phyloP scores from a whole-genome alignment of 2,329 filamentous ascomycete genomes.

The Diaporthe citrichinensis region DNA sequence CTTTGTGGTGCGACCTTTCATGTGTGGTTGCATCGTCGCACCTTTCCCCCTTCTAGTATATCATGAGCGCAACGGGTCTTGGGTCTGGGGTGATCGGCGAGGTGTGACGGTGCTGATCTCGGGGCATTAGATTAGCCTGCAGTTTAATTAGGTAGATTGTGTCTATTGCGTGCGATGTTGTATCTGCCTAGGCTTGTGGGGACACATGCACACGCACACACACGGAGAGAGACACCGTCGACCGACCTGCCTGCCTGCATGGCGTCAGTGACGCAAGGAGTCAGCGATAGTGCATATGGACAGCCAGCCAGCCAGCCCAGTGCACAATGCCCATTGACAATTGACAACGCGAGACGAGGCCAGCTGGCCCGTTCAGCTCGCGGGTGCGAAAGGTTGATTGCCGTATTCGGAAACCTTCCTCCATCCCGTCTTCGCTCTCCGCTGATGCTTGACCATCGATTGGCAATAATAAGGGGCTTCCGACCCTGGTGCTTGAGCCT shows the following conservation, averaged over 20 bases:
- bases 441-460: background rate
- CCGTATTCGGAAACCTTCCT: slow-evolving; percentile 17
- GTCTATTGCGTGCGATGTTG: background rate
- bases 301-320: too few species aligned
- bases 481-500: background rate
- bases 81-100: background rate
- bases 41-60: background rate
- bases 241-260: background rate
- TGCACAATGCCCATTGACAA: background rate
- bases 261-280: background rate
- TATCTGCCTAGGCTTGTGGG: background rate
- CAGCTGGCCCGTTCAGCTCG: background rate
- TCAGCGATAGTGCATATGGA: background rate
- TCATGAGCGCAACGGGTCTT: slow-evolving; percentile 14
- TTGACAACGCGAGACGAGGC: background rate
- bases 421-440: slow-evolving; percentile 11
- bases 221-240: background rate
- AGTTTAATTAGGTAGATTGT: background rate
- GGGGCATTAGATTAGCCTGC: slow-evolving; percentile 27
- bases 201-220: background rate
- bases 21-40: slow-evolving; percentile 29
- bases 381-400: background rate
- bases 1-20: slow-evolving; percentile 22
- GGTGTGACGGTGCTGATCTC: slow-evolving; percentile 28
- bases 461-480: slow-evolving; percentile 17